Percentiles rank a stretch among this genome's conserved stretches.
Conservation (phyloP, 1,139 yeast genomes). For the Chernovozyma aurita region DNA sequence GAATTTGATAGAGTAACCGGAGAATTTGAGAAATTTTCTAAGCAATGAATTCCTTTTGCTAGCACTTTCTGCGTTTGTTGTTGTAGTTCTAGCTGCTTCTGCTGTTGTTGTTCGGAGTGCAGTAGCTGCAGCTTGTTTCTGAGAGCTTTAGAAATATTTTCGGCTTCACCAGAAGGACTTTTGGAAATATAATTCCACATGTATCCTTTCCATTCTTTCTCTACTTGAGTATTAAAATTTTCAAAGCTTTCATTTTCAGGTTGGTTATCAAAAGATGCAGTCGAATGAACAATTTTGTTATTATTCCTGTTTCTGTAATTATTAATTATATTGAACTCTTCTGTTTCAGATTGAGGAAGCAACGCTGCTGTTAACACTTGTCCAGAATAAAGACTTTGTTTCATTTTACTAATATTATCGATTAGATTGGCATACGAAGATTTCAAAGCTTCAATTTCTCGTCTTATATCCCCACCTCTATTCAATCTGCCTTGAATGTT, state of each 20-base stretch:
- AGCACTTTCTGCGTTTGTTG: neutral
- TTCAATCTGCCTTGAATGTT: slow-evolving; percentile 56
- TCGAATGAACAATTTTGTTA: neutral
- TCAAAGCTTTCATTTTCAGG: slow-evolving; percentile 11
- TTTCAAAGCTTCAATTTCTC: slow-evolving; percentile 10
- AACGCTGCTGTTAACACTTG: slow-evolving; percentile 1
- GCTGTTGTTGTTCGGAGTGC: neutral
- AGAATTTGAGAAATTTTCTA: neutral
- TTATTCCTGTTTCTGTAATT: neutral
- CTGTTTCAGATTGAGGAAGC: neutral
- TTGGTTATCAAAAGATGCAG: neutral
- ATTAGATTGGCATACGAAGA: slow-evolving; percentile 5
- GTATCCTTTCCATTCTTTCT: slow-evolving; percentile 19
- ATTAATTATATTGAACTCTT: neutral
- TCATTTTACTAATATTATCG: slow-evolving; percentile 7
- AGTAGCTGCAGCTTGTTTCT: no score
- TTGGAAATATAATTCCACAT: slow-evolving; percentile 9
- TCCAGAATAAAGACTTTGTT: slow-evolving; percentile 3
- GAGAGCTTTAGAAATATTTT: neutral
- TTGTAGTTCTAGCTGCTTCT: neutral
- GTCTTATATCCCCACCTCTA: slow-evolving; percentile 15
- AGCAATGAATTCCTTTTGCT: neutral
- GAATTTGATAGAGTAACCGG: no score
- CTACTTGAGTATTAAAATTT: slow-evolving; percentile 23
- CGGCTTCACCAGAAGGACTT: neutral